Conservation (phyloP, 2,329 filamentous ascomycete genomes). For the Huntiella bhutanensis region DNA sequence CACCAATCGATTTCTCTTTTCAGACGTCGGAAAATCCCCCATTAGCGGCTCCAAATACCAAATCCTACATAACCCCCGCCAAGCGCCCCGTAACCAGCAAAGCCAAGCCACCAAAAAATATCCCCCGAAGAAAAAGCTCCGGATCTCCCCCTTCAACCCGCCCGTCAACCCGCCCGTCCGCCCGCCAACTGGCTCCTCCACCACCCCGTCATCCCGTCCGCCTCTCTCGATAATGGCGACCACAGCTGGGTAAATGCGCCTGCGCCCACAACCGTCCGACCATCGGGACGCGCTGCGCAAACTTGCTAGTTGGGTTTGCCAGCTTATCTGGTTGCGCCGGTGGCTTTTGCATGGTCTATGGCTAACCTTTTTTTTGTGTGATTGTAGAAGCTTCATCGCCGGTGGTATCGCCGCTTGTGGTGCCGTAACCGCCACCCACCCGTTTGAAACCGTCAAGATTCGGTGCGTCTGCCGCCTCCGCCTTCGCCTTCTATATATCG, state of each 20-base stretch:
- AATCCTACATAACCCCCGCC: too few species aligned
- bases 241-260: constrained; percentile 3
- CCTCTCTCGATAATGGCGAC: constrained; percentile 7
- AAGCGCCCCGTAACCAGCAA: too few species aligned
- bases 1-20: too few species aligned
- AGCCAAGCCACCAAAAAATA: too few species aligned
- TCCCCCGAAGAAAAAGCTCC: too few species aligned
- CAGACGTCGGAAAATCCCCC: too few species aligned
- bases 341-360: not conserved
- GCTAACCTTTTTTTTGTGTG: not conserved
- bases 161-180: not conserved
- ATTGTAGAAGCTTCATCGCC: constrained; percentile 64
- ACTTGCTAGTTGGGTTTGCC: not conserved
- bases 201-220: constrained; percentile 1
- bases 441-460: constrained; percentile 98
- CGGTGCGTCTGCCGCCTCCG: constrained; percentile 36
- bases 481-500: not conserved
- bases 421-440: constrained; percentile 91
- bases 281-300: not conserved
- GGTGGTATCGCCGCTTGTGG: constrained; percentile 94
- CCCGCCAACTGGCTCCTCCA: not conserved
- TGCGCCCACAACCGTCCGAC: not conserved
- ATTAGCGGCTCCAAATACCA: too few species aligned
- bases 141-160: too few species aligned
- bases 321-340: not conserved